These are phyloP conservation scores for Cicer judaicum DNA, from an alignment of 306 rosid genomes.

Conservation along the genomic window DNA sequence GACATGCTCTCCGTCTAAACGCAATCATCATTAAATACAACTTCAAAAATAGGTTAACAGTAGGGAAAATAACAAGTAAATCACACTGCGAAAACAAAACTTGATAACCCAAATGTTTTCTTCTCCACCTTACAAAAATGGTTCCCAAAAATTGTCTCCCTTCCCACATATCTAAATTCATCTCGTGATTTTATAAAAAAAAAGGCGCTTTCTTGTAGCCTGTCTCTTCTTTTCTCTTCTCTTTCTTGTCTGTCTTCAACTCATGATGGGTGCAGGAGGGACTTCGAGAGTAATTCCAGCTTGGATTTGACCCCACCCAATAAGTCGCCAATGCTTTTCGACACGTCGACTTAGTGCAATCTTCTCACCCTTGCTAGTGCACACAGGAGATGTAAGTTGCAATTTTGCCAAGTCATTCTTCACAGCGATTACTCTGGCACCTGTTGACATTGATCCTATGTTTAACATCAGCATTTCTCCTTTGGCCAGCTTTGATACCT, in stretches of 20 bases:
- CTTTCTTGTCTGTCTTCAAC: constrained; percentile 21
- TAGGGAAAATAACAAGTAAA: background rate
- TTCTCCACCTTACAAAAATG: constrained; percentile 55
- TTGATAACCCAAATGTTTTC: constrained; percentile 39
- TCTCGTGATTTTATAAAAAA: constrained; percentile 25
- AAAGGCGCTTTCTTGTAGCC: constrained; percentile 11
- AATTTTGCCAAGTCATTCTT: constrained; percentile 87
- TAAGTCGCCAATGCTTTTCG: constrained; percentile 98
- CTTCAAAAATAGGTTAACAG: constrained; percentile 2
- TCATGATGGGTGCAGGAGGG: constrained; percentile 56
- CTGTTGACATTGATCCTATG: constrained; percentile 96
- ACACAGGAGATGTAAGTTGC: constrained; percentile 92
- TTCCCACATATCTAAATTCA: constrained; percentile 51
- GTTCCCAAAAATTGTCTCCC: constrained; percentile 53
- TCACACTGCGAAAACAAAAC: constrained; percentile 15
- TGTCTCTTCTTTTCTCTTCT: constrained; percentile 7
- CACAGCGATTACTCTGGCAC: constrained; percentile 87
- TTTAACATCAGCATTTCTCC: constrained; percentile 94
- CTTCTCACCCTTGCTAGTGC: constrained; percentile 96
- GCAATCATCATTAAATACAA: constrained; percentile 4
- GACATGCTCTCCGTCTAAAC: background rate
- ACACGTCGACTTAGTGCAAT: constrained; percentile 92
- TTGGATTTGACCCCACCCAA: constrained; percentile 98
- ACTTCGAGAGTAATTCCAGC: constrained; percentile 84
- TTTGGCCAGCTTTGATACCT: constrained; percentile 84